Percentiles rank a stretch among this genome's conserved stretches.
Conservation (phyloP, 2,329 filamentous ascomycete genomes). For the Xylariales sp. region DNA sequence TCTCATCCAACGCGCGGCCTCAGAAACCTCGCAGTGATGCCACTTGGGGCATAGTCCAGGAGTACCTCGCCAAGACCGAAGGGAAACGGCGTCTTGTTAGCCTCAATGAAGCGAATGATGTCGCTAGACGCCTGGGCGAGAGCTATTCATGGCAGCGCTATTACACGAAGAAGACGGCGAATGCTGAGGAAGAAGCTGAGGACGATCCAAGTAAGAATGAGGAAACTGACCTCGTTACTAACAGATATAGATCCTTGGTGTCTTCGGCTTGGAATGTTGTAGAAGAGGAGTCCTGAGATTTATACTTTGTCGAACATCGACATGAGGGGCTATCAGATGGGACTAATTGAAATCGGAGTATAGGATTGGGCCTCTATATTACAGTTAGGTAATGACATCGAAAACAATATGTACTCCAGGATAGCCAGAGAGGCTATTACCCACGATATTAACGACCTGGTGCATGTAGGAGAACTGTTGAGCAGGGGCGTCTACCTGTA, state of each 20-base stretch:
- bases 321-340: background rate
- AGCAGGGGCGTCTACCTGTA: too few relatives aligned
- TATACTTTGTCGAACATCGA: background rate
- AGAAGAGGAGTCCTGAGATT: background rate
- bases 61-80: conserved; percentile 43
- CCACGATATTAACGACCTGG: too few relatives aligned
- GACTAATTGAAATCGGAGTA: background rate
- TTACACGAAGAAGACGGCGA: conserved; percentile 30
- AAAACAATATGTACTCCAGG: too few relatives aligned
- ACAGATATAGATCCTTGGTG: conserved; percentile 17
- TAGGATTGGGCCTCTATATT: too few relatives aligned
- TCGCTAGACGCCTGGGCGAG: conserved; percentile 66
- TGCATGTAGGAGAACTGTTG: too few relatives aligned
- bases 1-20: conserved; percentile 4
- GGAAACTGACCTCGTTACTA: conserved; percentile 37
- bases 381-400: too few relatives aligned
- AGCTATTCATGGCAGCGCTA: conserved; percentile 53
- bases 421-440: too few relatives aligned
- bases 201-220: conserved; percentile 33
- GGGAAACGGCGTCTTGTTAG: conserved; percentile 63
- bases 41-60: conserved; percentile 44
- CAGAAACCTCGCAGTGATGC: conserved; percentile 37
- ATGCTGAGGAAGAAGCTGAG: conserved; percentile 19
- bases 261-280: conserved; percentile 13
- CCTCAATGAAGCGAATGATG: conserved; percentile 68